A percentile compares a stretch with the other conserved stretches of the same genome.
Evolutionary conservation across 2,329 filamentous ascomycete genomes (phyloP).

Genomic region (Diaporthe vaccinii): DNA sequence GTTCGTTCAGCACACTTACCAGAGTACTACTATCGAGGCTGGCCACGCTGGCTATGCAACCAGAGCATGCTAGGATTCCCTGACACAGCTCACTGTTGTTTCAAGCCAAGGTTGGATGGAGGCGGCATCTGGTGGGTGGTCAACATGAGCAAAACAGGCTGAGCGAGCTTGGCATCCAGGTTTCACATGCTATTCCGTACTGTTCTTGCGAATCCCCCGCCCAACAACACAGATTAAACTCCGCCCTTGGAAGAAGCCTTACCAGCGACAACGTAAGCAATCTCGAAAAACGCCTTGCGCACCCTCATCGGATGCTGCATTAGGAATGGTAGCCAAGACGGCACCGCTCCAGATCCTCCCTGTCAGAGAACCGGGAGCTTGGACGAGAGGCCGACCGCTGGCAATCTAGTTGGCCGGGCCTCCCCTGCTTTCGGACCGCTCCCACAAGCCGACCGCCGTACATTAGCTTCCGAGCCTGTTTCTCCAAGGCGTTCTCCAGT

Average conservation of each 20-base stretch:
- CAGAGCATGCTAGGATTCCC: conserved; percentile 3
- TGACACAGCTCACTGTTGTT: conserved; percentile 5
- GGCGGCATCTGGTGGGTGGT: not conserved
- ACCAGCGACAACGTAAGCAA: conserved; percentile 19
- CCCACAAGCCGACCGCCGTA: not conserved
- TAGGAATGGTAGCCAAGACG: conserved; percentile 25
- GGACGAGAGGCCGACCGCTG: not conserved
- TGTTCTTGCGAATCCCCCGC: conserved; percentile 19
- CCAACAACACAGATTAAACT: not conserved
- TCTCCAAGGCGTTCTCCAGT: not conserved
- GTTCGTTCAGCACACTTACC: conserved; percentile 4
- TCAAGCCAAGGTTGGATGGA: conserved; percentile 23
- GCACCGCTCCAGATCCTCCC: conserved; percentile 4
- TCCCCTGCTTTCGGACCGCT: conserved; percentile 5
- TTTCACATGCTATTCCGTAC: conserved; percentile 27
- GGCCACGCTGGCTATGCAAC: not conserved
- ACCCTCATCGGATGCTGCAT: conserved; percentile 22
- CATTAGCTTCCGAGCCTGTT: not conserved
- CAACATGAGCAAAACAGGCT: conserved; percentile 22
- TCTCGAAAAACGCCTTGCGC: conserved; percentile 26
- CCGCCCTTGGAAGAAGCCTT: not conserved
- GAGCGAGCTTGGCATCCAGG: conserved; percentile 15
- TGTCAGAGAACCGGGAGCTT: conserved; percentile 22
- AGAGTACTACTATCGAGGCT: not conserved
- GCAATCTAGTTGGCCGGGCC: not conserved